Evolutionary conservation across 768 basidiomycete species (phyloP).

Genomic region (Hemileccinum impolitum): DNA sequence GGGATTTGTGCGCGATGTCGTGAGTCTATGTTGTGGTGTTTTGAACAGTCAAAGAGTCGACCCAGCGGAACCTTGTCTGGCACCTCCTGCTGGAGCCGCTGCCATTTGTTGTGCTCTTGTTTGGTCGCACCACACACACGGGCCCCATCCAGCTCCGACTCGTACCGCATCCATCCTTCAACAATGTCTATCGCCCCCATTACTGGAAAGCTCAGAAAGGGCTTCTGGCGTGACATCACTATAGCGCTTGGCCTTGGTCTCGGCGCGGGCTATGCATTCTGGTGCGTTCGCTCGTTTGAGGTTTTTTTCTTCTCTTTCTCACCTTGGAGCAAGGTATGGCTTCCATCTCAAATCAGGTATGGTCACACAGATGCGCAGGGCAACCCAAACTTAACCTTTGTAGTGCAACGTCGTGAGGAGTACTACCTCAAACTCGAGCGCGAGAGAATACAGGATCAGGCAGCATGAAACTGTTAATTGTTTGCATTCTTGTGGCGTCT

Average conservation of each 20-base stretch:
- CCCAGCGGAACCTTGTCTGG: constrained; percentile 12
- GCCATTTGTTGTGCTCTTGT: constrained; percentile 32
- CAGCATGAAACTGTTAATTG: constrained; percentile 10
- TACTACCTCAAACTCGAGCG: constrained; percentile 85
- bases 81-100: constrained; percentile 17
- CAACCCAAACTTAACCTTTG: constrained; percentile 13
- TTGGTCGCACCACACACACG: constrained; percentile 19
- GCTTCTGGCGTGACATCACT: constrained; percentile 82
- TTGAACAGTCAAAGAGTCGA: constrained; percentile 15
- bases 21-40: constrained; percentile 9
- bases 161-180: constrained; percentile 25
- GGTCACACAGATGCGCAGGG: constrained; percentile 24
- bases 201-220: constrained; percentile 90
- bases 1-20: constrained; percentile 10
- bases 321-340: constrained; percentile 63
- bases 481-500: constrained; percentile 18
- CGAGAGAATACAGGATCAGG: constrained; percentile 33
- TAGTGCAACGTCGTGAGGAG: constrained; percentile 81
- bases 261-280: constrained; percentile 74
- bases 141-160: constrained; percentile 29
- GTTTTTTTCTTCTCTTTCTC: constrained; percentile 24
- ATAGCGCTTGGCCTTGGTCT: constrained; percentile 74
- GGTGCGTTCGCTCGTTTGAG: constrained; percentile 54
- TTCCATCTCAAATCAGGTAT: constrained; percentile 71
- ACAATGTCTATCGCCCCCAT: constrained; percentile 87